Evolutionary conservation across 2,329 filamentous ascomycete species (phyloP), one percentile per base, ranked within the genome.

Genomic region (Pezicula radicicola): DNA sequence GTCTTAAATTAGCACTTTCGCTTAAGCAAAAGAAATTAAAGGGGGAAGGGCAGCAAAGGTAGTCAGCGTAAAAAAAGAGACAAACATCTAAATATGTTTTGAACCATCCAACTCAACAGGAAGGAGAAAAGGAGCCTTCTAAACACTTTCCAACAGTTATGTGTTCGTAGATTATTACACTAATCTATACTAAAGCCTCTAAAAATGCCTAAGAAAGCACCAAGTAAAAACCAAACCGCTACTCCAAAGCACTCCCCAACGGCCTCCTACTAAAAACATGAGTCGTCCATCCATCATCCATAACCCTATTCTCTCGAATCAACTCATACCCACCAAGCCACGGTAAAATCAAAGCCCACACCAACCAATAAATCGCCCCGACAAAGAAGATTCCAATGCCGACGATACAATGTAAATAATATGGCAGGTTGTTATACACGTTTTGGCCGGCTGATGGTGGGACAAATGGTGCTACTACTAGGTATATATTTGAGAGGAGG

Each of bases 231-330:
- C n/a, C 3, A 21, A 21, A 21, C 5, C 21, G 5, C 21, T 21
- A 21, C 5, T 21, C 21, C 21, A 5, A 21, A 21, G 21, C 21
- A 21, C 3, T 21, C 21, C 21, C 21, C 21, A 21, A 21, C 35
- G 46, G 46, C 35, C 37, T 21, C 25, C 15, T 33, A 49, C 65
- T 70, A 61, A 85, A 84, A 2, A 79, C 72, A 49, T 71, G 80
- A 30, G 79, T 71, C 58, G 83, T 81, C 84, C 84, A 87, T 2
- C 84, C 83, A 63, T 87, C 83, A 40, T 80, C 74, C 54, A 83
- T 79, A 7, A 85, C 66, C 2, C 75, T 65, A 0, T 70, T 73
- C 66, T 84, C 77, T 51, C 78, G 74, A 2, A 81, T 73, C 9
- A 88, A 71, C 59, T 80, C 73, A 60, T 87, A 83, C 0, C 63